Base-by-base conservation (phyloP, 768 basidiomycete species). In the Tulasnella calospora region DNA sequence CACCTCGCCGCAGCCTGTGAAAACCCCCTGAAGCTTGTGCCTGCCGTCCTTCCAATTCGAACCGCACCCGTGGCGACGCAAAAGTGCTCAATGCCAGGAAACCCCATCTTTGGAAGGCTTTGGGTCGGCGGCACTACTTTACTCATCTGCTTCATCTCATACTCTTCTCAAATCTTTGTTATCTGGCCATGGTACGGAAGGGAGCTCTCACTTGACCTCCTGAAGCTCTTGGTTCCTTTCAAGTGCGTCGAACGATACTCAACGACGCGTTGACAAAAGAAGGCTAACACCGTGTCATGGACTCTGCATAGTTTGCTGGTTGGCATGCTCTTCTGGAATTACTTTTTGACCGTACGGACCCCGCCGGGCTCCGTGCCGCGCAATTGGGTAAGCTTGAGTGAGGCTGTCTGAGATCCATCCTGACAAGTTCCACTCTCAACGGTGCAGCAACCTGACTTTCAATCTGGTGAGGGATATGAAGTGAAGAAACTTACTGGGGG, bases 181-280 rank as follows among this genome's bases (percentile, higher is more conserved):
- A 90, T 98, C 83, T 90, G 90, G 94, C 95, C 95, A 30, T 98
- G 94, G 94, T 97, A 96, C 82, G 94, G 95, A 55, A 84, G 88
- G 47, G 91, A 85, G 73, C 80, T 94, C 80, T 91, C 94, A 19
- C 85, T 93, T 57, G 90, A 95, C 82, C 89, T 97, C 69, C 79
- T 97, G 51, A 85, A 84, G 30, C 87, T 96, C n/a, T 87, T 98
- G 30, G 80, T 90, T 2, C 97, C 97, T 12, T 97, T 97, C 92
- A 96, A 97, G 95, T 96, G 83, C 46, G 40, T 15, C 55, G 30
- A 15, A 23, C 17, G n/a, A 51, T 47, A 27, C n/a, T 57, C 12
- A 71, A 12, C 27, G 35, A 40, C 70, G 41, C 44, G 69, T 41
- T 41, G 30, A 17, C 1, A 33, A 51, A 57, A 33, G 38, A 10